phyloP scores from a whole-genome alignment of 2,329 filamentous ascomycete species.

The Colletotrichum sp. region DNA sequence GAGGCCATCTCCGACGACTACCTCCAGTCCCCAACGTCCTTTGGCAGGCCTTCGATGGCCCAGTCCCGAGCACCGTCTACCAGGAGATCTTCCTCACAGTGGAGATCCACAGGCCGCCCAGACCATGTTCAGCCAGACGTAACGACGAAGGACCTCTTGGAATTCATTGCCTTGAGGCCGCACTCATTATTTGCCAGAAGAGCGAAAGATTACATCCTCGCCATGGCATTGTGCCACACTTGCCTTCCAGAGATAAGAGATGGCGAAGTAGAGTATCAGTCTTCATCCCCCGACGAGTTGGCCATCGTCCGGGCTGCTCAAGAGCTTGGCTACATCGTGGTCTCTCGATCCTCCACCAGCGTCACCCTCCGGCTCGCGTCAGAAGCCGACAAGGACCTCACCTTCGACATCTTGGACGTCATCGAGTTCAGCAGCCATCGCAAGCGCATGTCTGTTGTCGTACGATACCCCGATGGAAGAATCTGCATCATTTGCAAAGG shows the following conservation, averaged over 20 bases:
- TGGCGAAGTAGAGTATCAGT: slow-evolving; percentile 80
- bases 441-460: slow-evolving; percentile 89
- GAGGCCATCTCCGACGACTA: neutral
- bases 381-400: slow-evolving; percentile 54
- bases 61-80: slow-evolving; percentile 33
- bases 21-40: neutral
- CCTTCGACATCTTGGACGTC: slow-evolving; percentile 82
- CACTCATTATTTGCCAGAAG: slow-evolving; percentile 79
- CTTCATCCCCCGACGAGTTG: slow-evolving; percentile 88
- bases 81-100: slow-evolving; percentile 53
- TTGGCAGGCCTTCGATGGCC: slow-evolving; percentile 26
- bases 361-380: slow-evolving; percentile 59
- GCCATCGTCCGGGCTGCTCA: slow-evolving; percentile 85
- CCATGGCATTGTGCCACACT: slow-evolving; percentile 87
- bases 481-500: slow-evolving; percentile 90
- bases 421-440: slow-evolving; percentile 91
- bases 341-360: slow-evolving; percentile 74
- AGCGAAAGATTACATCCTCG: slow-evolving; percentile 82
- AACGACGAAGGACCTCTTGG: slow-evolving; percentile 76
- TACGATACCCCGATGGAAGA: slow-evolving; percentile 83
- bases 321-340: slow-evolving; percentile 81
- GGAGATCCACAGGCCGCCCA: slow-evolving; percentile 53
- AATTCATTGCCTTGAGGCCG: slow-evolving; percentile 78
- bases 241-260: slow-evolving; percentile 82
- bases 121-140: slow-evolving; percentile 60